These are phyloP conservation scores for Pseudogymnoascus sp. DNA, from an alignment of 2,329 filamentous ascomycete species.

Conservation along the genomic window DNA sequence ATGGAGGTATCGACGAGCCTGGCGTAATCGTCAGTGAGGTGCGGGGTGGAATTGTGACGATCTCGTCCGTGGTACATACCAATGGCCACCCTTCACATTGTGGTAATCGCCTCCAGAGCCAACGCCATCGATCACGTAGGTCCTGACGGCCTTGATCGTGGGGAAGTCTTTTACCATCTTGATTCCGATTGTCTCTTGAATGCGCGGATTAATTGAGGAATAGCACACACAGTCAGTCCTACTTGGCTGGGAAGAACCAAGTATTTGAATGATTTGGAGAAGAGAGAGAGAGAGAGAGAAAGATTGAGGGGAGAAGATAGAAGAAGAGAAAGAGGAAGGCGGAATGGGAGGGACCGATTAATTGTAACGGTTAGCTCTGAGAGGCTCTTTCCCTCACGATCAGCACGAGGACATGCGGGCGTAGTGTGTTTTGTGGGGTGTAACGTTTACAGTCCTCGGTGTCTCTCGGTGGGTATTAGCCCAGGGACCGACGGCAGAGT, in stretches of 20 bases:
- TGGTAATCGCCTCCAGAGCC: constrained; percentile 73
- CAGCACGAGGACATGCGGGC: background rate
- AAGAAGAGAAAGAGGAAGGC: constrained; percentile 3
- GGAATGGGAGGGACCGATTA: constrained; percentile 29
- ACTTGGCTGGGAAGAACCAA: constrained; percentile 15
- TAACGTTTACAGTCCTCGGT: background rate
- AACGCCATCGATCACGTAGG: constrained; percentile 61
- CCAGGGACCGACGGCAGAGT: background rate
- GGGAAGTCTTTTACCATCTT: constrained; percentile 42
- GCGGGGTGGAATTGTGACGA: background rate
- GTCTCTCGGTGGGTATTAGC: background rate
- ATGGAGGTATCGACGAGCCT: constrained; percentile 91
- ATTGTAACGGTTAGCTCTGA: constrained; percentile 26
- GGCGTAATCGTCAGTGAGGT: constrained; percentile 23
- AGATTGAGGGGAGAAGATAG: constrained; percentile 13
- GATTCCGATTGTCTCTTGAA: background rate
- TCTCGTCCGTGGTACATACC: constrained; percentile 35
- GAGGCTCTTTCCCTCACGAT: background rate
- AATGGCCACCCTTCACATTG: constrained; percentile 72
- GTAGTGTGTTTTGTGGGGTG: background rate
- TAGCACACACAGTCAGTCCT: constrained; percentile 25
- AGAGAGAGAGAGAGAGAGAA: no score
- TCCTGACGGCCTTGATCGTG: constrained; percentile 66
- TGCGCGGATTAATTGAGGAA: background rate
- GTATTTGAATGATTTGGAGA: constrained; percentile 18